Evolutionary conservation across 2,329 filamentous ascomycete species (phyloP).

Genomic region (Penicillium thymicola): DNA sequence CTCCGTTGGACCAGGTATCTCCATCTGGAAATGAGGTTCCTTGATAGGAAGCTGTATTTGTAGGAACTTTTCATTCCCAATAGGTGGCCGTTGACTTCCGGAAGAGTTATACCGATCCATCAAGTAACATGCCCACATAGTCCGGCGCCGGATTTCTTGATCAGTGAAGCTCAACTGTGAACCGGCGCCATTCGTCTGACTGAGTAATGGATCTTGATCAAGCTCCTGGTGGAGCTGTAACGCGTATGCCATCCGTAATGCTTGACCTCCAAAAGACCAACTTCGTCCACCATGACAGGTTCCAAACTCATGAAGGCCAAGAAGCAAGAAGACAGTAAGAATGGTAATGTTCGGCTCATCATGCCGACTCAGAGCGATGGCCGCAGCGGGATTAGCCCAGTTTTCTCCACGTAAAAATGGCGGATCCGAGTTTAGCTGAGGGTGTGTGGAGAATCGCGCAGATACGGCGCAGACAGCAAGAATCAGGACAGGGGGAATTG

Average conservation of each 20-base stretch:
- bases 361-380: conserved; percentile 82
- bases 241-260: conserved; percentile 94
- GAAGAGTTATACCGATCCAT: conserved; percentile 99
- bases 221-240: conserved; percentile 90
- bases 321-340: conserved; percentile 79
- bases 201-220: conserved; percentile 69
- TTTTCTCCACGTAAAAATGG: conserved; percentile 85
- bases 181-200: conserved; percentile 54
- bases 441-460: conserved; percentile 90
- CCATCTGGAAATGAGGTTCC: conserved; percentile 84
- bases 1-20: conserved; percentile 85
- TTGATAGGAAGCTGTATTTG: conserved; percentile 88
- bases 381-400: conserved; percentile 83
- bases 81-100: conserved; percentile 85
- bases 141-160: conserved; percentile 83
- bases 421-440: conserved; percentile 69
- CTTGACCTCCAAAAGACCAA: conserved; percentile 93
- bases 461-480: conserved; percentile 94
- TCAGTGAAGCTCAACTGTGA: conserved; percentile 81
- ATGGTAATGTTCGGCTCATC: conserved; percentile 97
- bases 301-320: conserved; percentile 92
- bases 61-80: conserved; percentile 84
- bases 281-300: conserved; percentile 94
- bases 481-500: conserved; percentile 82
- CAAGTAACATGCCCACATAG: conserved; percentile 97